A percentile compares a stretch with the other conserved stretches of the same genome.
Evolutionary conservation across 257 asterid genomes (phyloP).

Genomic region (Perilla frutescens): DNA sequence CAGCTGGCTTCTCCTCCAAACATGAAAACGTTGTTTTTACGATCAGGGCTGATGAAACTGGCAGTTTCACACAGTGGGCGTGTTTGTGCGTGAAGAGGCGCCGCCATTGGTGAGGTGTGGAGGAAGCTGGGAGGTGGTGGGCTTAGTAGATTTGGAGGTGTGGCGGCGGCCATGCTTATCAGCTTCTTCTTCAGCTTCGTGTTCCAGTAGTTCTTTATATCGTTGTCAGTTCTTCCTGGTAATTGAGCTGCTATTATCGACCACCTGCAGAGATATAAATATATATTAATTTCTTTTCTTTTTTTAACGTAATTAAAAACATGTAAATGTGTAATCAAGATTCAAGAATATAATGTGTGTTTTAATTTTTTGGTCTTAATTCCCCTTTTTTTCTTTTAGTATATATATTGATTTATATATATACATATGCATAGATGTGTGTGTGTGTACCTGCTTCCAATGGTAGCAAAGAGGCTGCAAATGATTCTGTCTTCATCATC

Average conservation of each 20-base stretch:
- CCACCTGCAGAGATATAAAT: conserved; percentile 36
- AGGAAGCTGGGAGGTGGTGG: conserved; percentile 5
- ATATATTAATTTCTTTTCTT: no score
- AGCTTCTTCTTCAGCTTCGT: conserved; percentile 84
- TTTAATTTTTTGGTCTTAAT: no score
- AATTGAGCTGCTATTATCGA: conserved; percentile 78
- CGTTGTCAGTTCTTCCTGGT: conserved; percentile 89
- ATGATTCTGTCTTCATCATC: conserved; percentile 74
- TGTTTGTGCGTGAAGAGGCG: conserved; percentile 13
- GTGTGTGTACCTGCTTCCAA: conserved; percentile 76
- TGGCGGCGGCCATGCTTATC: conserved; percentile 32
- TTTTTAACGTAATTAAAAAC: no score
- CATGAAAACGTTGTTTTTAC: conserved; percentile 16
- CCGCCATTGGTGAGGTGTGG: conserved; percentile 2
- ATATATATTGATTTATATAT: background rate
- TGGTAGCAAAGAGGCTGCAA: conserved; percentile 68
- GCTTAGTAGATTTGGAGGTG: background rate
- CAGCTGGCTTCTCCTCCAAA: conserved; percentile 54
- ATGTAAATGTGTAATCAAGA: no score
- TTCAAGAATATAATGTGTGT: no score
- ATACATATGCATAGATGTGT: no score
- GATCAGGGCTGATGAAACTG: background rate
- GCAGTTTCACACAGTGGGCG: conserved; percentile 11
- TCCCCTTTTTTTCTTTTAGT: background rate
- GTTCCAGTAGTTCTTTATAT: conserved; percentile 93